Conservation (phyloP, 805 yeast species). For the Candida silvicultrix region DNA sequence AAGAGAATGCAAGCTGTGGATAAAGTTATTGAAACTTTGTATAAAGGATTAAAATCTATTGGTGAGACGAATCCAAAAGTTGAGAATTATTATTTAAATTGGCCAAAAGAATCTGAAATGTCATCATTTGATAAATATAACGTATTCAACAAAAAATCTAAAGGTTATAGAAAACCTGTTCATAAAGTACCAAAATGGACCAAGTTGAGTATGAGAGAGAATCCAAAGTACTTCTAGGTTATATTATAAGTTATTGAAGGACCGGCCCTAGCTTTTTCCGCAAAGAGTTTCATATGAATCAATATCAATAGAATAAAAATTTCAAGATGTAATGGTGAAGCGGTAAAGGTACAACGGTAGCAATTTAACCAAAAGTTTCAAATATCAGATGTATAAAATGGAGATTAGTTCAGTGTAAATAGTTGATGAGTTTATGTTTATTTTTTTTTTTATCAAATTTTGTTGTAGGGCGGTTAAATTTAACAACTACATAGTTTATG, state of each 20-base stretch:
- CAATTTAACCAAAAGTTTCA: no score
- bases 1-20: constrained; percentile 80
- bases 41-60: constrained; percentile 36
- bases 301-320: no score
- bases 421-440: not conserved
- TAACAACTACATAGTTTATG: no score
- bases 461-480: no score
- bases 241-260: no score
- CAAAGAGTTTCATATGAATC: no score
- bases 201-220: constrained; percentile 68
- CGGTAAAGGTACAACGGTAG: no score
- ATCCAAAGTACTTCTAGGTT: constrained; percentile 44
- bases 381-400: no score
- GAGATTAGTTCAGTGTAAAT: constrained; percentile 5
- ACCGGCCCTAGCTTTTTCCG: no score
- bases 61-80: constrained; percentile 28
- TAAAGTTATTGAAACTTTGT: constrained; percentile 60
- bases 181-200: constrained; percentile 94
- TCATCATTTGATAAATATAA: constrained; percentile 78
- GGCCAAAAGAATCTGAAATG: constrained; percentile 84
- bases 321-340: no score
- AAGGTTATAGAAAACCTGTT: constrained; percentile 80
- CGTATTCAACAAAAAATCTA: constrained; percentile 67
- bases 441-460: no score
- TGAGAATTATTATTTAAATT: constrained; percentile 31